Base-by-base conservation (phyloP, 495 filamentous ascomycete genomes). In the Evansstolkia leycettana region DNA sequence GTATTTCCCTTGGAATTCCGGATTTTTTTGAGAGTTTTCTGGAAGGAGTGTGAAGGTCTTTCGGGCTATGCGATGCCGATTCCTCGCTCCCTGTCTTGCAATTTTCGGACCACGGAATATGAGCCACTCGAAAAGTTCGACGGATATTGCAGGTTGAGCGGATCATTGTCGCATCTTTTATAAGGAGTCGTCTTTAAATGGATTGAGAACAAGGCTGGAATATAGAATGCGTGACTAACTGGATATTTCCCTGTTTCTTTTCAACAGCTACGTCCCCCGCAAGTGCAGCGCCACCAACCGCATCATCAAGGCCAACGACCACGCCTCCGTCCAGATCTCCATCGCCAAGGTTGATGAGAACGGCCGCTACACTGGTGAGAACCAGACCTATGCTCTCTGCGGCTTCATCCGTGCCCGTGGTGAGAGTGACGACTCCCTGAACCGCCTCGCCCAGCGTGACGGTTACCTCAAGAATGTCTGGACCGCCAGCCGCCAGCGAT, bases 301-400 rank as follows among this genome's bases (percentile, higher is more conserved):
- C 67, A 94, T 96, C 77, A 94, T 96, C 78, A 94, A 94, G 74
- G 84, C 90, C 71, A 94, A 95, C 70, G 90, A 92, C 69, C 84
- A 92, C 73, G 84, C 82, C 50, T 87, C 82, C 37, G 88, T 87
- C 50, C 82, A 94, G 72, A 82, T 93, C 31, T 67, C 78, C 50
- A 72, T 94, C 60, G 86, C 82, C 62, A 89, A 92, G 65, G 81
- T 94, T 53, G 86, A 94, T 67, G 88, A 95, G 68, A 84, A 83
- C 69, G 89, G 90, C 47, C 82, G 88, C 51, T 85, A 95, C 73
- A 90, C 85, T 44, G 85, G 86, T 55, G 90, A 96, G 72, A 94
- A 86, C 77, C 80, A 94, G 65, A 81, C 84, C 52, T 95, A 93
- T 59, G 92, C 90, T 45, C 78, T 99, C 34, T 94, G 85, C 69